These are phyloP conservation scores for Chimonanthus praecox DNA, from an alignment of 164 flowering plant species.

Conservation along the genomic window DNA sequence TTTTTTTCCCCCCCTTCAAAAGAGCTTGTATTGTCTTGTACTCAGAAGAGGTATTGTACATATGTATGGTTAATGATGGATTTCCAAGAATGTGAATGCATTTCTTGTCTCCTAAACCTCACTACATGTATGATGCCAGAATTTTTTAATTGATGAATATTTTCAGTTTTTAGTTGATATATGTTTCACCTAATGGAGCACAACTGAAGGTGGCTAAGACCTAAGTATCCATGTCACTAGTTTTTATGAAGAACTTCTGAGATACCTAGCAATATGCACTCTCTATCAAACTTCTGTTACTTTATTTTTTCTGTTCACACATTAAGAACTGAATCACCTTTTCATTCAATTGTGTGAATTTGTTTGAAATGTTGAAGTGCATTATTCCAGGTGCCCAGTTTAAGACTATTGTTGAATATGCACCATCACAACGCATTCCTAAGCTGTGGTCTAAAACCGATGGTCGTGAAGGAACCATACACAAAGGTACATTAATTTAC, in stretches of 20 bases:
- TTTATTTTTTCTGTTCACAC: too few relatives aligned
- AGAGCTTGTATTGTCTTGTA: neutral
- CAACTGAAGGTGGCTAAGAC: neutral
- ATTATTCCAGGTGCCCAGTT: slow-evolving; percentile 54
- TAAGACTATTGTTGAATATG: slow-evolving; percentile 76
- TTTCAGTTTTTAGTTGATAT: neutral
- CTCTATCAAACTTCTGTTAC: neutral
- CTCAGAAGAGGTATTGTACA: neutral
- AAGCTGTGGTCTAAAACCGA: slow-evolving; percentile 66
- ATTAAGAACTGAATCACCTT: neutral
- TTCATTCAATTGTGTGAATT: neutral
- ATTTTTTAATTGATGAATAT: neutral
- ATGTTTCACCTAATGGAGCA: too few relatives aligned
- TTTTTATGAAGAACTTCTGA: neutral
- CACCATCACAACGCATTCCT: slow-evolving; percentile 89
- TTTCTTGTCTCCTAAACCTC: neutral
- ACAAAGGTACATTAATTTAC: slow-evolving; percentile 41
- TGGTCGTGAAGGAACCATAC: slow-evolving; percentile 87
- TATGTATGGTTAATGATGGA: neutral
- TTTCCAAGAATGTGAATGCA: neutral
- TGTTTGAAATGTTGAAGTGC: neutral
- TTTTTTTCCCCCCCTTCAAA: neutral
- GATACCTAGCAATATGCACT: neutral
- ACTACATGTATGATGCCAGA: neutral
- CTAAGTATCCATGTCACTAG: neutral